Conservation (phyloP, 768 basidiomycete species). For the Hirschioporus abietinus region DNA sequence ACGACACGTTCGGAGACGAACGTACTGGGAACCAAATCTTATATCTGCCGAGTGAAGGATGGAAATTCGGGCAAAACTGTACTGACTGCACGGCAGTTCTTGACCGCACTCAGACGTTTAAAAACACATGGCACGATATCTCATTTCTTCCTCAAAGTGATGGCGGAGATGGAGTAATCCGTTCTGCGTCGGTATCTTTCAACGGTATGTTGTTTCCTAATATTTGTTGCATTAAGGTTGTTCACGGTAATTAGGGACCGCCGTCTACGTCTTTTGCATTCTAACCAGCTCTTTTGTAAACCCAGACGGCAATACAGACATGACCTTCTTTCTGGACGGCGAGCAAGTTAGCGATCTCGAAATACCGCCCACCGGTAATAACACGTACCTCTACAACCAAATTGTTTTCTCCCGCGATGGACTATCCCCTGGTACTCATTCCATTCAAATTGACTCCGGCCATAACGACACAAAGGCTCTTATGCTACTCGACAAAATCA, state of each 20-base stretch:
- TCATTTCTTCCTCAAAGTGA: conserved; percentile 7
- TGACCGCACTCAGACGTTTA: conserved; percentile 14
- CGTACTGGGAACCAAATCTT: background rate
- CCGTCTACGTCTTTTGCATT: conserved; percentile 40
- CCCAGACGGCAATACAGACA: conserved; percentile 27
- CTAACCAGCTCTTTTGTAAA: conserved; percentile 21
- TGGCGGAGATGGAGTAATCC: background rate
- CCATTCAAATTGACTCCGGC: background rate
- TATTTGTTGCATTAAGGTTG: background rate
- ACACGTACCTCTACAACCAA: conserved; percentile 12
- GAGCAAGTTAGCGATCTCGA: conserved; percentile 25
- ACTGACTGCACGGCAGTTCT: conserved; percentile 23
- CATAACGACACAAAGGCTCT: background rate
- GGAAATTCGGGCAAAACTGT: conserved; percentile 27
- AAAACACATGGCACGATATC: conserved; percentile 33
- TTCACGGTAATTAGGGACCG: conserved; percentile 27
- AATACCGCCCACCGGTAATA: conserved; percentile 15
- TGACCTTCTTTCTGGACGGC: conserved; percentile 34
- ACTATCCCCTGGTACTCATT: background rate
- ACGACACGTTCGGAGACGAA: background rate
- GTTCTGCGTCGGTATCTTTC: conserved; percentile 26
- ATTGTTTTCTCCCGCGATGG: background rate
- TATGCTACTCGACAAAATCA: background rate
- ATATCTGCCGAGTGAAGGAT: conserved; percentile 16
- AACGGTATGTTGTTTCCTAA: conserved; percentile 24